Evolutionary conservation across 208 protist genomes (phyloP), one percentile per base, ranked within the genome.

Genomic region (Crithidia thermophila): DNA sequence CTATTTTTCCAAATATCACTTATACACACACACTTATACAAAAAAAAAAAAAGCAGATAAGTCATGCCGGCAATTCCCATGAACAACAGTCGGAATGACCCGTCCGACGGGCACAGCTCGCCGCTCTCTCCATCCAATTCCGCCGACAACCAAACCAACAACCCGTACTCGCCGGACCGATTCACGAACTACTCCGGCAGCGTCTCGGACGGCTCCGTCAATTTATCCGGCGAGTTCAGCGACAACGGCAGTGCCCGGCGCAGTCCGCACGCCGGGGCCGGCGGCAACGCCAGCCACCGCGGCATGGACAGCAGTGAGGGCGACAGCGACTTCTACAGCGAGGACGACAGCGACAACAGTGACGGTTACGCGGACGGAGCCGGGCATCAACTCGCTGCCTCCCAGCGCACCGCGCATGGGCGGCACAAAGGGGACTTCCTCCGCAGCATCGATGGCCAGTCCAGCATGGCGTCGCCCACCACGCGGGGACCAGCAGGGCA

Each of bases 271-370:
- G 28, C 43, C 53, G 71, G 66, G 43, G 69, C 45, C n/a, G 40
- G 33, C 31, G 50, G 53, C 14, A 45, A 57, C 36, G 33, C 20
- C 30, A 60, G 62, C 50, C 67, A 47, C 62, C 42, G 57, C 1
- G 43, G 34, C 30, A 64, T 31, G 11, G 21, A 36, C 52, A 59
- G 58, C 58, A n/a, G n/a, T n/a, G n/a, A n/a, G n/a, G n/a, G 49
- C 28, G 63, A 61, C 58, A 76, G 64, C 21, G 64, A 61, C 20
- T 52, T 72, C 27, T 67, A 73, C 67, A 80, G 67, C 57, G 72
- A 71, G 31, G 57, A 59, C 18, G 72, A 77, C 20, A 71, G 63
- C 42, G 47, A 62, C 27, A 62, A 67, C 43, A 65, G 56, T 31
- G 69, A 74, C 5, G 31, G 10, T 31, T 51, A 53, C 42, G 33